Evolutionary conservation across 2,329 filamentous ascomycete species (phyloP).

Genomic region (Colletotrichum sp.): DNA sequence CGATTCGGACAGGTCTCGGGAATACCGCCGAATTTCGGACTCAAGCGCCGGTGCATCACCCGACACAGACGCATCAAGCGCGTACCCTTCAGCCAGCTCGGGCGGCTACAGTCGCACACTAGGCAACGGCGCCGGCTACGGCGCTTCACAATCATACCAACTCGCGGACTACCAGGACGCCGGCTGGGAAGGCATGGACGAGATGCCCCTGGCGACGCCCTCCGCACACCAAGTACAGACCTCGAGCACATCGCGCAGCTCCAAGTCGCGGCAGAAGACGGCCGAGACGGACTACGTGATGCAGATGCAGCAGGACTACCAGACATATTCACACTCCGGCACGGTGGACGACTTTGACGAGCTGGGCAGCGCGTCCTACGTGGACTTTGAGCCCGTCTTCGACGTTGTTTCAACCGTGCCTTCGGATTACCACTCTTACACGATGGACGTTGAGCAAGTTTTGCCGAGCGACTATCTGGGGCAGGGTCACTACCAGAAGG

Average conservation of each 20-base stretch:
- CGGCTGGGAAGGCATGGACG: slow-evolving; percentile 4
- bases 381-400: slow-evolving; percentile 17
- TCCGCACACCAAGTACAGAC: neutral
- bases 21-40: slow-evolving; percentile 6
- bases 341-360: slow-evolving; percentile 12
- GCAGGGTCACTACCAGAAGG: slow-evolving; percentile 8
- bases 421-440: slow-evolving; percentile 17
- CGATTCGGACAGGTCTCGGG: slow-evolving; percentile 11
- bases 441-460: slow-evolving; percentile 12
- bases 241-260: neutral
- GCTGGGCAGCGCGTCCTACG: neutral
- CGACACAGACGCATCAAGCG: slow-evolving; percentile 14
- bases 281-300: neutral
- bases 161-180: slow-evolving; percentile 8
- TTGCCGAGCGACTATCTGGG: slow-evolving; percentile 1
- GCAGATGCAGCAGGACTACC: slow-evolving; percentile 4
- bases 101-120: slow-evolving; percentile 9
- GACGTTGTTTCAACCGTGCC: slow-evolving; percentile 16
- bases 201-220: neutral
- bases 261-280: neutral
- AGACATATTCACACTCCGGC: neutral
- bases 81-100: neutral
- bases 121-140: neutral
- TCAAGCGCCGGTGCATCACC: slow-evolving; percentile 9
- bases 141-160: neutral